Evolutionary conservation across 2,329 filamentous ascomycete genomes (phyloP).

Genomic region (Pseudogymnoascus sp.): DNA sequence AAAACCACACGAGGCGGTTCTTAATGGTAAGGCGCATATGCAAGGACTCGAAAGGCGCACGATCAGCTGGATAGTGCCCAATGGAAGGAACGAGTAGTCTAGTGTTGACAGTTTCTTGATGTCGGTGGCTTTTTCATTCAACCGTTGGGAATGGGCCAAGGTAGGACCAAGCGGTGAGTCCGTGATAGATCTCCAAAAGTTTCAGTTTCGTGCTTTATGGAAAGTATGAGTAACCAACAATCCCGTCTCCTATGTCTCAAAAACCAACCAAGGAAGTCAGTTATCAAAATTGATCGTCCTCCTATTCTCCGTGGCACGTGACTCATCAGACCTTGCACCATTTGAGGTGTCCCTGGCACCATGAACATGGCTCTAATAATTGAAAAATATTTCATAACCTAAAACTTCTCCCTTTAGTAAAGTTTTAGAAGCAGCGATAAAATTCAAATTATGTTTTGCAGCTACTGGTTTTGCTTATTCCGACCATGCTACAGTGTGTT

Average conservation of each 20-base stretch:
- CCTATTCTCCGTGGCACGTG: background rate
- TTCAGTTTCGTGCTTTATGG: background rate
- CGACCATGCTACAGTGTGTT: background rate
- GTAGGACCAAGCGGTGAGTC: background rate
- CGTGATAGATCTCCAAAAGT: background rate
- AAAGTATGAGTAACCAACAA: background rate
- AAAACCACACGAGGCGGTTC: background rate
- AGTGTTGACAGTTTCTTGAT: background rate
- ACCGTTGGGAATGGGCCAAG: background rate
- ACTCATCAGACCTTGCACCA: background rate
- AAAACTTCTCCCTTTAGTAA: background rate
- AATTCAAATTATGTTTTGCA: background rate
- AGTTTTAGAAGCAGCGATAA: background rate
- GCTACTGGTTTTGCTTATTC: background rate
- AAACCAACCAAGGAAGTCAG: background rate
- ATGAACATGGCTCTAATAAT: background rate
- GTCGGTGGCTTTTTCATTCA: background rate
- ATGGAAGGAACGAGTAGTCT: background rate
- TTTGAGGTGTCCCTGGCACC: background rate
- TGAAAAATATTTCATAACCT: background rate
- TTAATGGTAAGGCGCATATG: conserved; percentile 5
- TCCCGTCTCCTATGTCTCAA: background rate
- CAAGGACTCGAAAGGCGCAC: background rate
- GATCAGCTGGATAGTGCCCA: conserved; percentile 1
- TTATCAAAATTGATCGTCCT: conserved; percentile 1